phyloP scores from a whole-genome alignment of 176 grass and related monocot genomes.

The Phoenix dactylifera region DNA sequence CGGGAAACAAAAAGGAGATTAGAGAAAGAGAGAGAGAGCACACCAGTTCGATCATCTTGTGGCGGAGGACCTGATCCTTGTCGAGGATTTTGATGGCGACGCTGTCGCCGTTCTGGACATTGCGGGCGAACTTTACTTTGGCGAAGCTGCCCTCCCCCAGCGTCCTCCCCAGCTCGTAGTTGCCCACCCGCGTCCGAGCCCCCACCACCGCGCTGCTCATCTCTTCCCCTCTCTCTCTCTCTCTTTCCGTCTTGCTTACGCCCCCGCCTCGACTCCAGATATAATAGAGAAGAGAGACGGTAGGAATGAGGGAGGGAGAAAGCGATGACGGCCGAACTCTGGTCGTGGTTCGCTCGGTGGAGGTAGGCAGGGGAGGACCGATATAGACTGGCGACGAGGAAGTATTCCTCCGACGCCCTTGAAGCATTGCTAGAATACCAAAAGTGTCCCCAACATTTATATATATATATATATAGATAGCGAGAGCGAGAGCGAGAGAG shows the following conservation, averaged over 20 bases:
- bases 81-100: slow-evolving; percentile 87
- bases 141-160: slow-evolving; percentile 93
- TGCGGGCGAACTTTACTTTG: slow-evolving; percentile 78
- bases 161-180: slow-evolving; percentile 78
- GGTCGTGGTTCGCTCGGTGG: too few relatives aligned
- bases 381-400: too few relatives aligned
- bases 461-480: too few relatives aligned
- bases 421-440: too few relatives aligned
- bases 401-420: too few relatives aligned
- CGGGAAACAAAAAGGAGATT: background rate
- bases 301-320: background rate
- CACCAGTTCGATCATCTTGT: slow-evolving; percentile 98
- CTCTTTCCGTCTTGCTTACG: background rate
- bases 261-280: too few relatives aligned
- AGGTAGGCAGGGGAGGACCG: too few relatives aligned
- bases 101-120: slow-evolving; percentile 41
- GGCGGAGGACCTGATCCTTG: slow-evolving; percentile 70
- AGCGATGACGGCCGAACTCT: background rate
- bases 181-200: slow-evolving; percentile 56
- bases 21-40: too few relatives aligned
- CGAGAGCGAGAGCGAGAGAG: too few relatives aligned
- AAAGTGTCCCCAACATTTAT: too few relatives aligned
- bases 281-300: background rate
- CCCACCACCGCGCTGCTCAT: slow-evolving; percentile 7
- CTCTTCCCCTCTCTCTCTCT: background rate